A percentile compares a stretch with the other conserved stretches of the same genome.
These are phyloP conservation scores for Ceratobasidium sp. DNA, from an alignment of 1,284 basidiomycete genomes.

Conservation along the genomic window DNA sequence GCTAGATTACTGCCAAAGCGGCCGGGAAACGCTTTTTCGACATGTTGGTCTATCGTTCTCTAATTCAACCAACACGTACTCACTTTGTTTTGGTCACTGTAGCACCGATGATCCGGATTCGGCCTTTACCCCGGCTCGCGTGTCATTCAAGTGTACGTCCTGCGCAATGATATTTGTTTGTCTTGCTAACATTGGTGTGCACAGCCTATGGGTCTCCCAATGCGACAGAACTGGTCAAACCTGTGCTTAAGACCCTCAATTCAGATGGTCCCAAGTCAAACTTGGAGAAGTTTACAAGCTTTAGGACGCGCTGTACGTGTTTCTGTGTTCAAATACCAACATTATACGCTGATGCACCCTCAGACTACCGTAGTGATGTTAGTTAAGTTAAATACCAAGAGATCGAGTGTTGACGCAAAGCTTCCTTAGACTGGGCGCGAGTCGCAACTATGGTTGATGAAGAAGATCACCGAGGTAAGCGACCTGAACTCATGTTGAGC, in stretches of 20 bases:
- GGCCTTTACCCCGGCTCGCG: conserved; percentile 54
- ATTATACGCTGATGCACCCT: background rate
- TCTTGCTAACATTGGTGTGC: background rate
- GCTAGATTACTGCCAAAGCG: conserved; percentile 77
- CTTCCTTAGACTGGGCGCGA: conserved; percentile 66
- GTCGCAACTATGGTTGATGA: conserved; percentile 84
- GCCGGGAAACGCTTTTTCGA: conserved; percentile 83
- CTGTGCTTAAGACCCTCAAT: conserved; percentile 69
- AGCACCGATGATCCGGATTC: conserved; percentile 41
- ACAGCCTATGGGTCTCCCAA: conserved; percentile 63
- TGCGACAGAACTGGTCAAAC: conserved; percentile 62
- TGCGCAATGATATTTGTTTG: background rate
- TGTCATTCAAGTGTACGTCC: conserved; percentile 55
- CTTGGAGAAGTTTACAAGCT: conserved; percentile 75
- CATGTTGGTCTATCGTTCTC: conserved; percentile 62
- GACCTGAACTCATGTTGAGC: conserved; percentile 32
- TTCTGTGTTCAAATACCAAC: conserved; percentile 33
- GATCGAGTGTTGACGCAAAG: conserved; percentile 42
- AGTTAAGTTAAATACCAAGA: conserved; percentile 47
- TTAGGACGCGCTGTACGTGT: conserved; percentile 69
- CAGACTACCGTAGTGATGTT: conserved; percentile 81
- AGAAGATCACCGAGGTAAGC: conserved; percentile 70
- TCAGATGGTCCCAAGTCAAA: conserved; percentile 71
- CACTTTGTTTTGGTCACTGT: background rate
- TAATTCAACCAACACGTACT: background rate